phyloP scores from a whole-genome alignment of 148 eudicot species.

The Nyssa sinensis region DNA sequence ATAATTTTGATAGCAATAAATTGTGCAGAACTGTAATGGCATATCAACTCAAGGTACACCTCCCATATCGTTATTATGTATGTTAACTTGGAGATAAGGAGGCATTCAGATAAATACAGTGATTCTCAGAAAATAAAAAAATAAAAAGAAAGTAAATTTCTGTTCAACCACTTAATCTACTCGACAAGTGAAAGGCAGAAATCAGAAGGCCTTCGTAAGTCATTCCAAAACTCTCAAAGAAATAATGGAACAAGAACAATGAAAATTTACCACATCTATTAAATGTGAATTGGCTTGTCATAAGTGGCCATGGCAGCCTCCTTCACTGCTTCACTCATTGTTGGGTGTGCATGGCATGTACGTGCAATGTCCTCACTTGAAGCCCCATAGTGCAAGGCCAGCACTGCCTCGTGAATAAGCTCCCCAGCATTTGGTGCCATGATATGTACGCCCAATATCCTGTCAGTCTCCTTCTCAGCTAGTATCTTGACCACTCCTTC shows the following conservation, averaged over 20 bases:
- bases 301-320: conserved; percentile 94
- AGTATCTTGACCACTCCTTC: conserved; percentile 87
- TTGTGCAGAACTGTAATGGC: background rate
- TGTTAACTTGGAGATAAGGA: background rate
- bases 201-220: conserved; percentile 14
- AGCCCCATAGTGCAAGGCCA: conserved; percentile 84
- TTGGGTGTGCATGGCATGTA: conserved; percentile 97
- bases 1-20: background rate
- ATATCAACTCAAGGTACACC: background rate
- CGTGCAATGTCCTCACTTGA: conserved; percentile 98
- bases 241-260: conserved; percentile 6
- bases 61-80: conserved; percentile 6
- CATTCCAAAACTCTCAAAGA: conserved; percentile 20
- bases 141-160: conserved; percentile 11
- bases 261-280: conserved; percentile 16
- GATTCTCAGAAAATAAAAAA: background rate
- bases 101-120: conserved; percentile 2
- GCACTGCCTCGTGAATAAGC: conserved; percentile 87
- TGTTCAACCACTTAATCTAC: conserved; percentile 5
- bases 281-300: conserved; percentile 64
- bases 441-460: conserved; percentile 87
- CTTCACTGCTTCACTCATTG: conserved; percentile 97
- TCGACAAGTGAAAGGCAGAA: background rate
- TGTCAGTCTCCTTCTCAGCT: conserved; percentile 89
- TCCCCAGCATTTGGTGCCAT: conserved; percentile 97